These are phyloP conservation scores for Cordyceps cicadae DNA, from an alignment of 2,329 filamentous ascomycete genomes.

Conservation along the genomic window DNA sequence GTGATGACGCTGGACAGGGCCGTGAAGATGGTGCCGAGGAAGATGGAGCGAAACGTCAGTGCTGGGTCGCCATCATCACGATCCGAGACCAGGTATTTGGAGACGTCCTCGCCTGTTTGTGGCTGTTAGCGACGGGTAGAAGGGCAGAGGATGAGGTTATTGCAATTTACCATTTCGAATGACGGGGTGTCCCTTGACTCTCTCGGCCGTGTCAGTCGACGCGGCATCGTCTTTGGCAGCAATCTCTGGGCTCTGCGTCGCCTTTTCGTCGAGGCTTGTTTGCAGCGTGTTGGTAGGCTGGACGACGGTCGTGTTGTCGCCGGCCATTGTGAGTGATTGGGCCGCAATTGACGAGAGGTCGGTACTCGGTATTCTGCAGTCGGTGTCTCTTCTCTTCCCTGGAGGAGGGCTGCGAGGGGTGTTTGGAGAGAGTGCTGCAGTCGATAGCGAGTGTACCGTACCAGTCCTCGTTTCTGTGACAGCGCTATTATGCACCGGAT, in stretches of 20 bases:
- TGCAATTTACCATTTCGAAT: conserved; percentile 11
- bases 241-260: not conserved
- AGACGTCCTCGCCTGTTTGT: conserved; percentile 13
- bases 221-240: not conserved
- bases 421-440: too few relatives aligned
- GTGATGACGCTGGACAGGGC: conserved; percentile 18
- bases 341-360: not conserved
- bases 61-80: conserved; percentile 17
- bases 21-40: conserved; percentile 14
- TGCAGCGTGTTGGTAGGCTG: not conserved
- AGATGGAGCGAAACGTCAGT: conserved; percentile 17
- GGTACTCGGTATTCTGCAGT: not conserved
- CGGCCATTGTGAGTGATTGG: not conserved
- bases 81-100: conserved; percentile 16
- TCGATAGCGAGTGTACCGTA: too few relatives aligned
- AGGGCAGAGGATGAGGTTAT: not conserved
- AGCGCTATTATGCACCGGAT: too few relatives aligned
- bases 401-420: too few relatives aligned
- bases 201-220: not conserved
- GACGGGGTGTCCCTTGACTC: conserved; percentile 10
- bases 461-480: too few relatives aligned
- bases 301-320: not conserved
- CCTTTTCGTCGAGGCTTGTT: not conserved
- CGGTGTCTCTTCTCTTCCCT: not conserved
- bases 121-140: not conserved